Evolutionary conservation across 2,329 filamentous ascomycete species (phyloP).

Genomic region (Trichoderma sp.): DNA sequence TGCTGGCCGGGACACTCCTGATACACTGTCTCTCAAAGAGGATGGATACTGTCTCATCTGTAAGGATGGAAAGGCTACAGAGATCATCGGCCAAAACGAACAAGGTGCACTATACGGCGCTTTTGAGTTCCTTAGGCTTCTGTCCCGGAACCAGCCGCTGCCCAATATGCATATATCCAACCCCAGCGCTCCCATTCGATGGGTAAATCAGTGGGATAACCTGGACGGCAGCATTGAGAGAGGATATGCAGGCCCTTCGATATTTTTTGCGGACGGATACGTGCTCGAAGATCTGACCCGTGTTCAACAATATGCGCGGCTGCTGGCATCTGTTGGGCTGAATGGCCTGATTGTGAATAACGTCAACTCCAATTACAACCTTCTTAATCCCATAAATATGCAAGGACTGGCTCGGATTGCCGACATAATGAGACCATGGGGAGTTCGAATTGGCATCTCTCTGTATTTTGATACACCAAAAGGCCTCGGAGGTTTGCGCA

Average conservation of each 20-base stretch:
- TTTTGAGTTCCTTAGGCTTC: neutral
- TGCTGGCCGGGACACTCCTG: neutral
- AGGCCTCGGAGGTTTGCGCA: neutral
- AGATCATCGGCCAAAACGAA: slow-evolving; percentile 5
- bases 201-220: neutral
- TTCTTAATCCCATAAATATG: neutral
- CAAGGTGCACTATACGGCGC: slow-evolving; percentile 4
- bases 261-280: neutral
- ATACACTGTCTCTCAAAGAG: neutral
- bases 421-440: neutral
- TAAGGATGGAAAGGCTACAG: neutral
- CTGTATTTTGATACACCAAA: neutral
- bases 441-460: neutral
- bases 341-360: neutral
- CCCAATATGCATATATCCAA: neutral
- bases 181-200: neutral
- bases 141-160: neutral
- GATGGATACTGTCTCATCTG: neutral
- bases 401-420: neutral
- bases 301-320: neutral
- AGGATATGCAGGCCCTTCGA: neutral
- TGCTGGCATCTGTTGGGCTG: neutral
- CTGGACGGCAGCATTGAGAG: neutral
- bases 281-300: neutral
- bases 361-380: neutral